Base-by-base conservation (phyloP, 1,284 basidiomycete genomes). In the Apiotrichum mycotoxinovorans region DNA sequence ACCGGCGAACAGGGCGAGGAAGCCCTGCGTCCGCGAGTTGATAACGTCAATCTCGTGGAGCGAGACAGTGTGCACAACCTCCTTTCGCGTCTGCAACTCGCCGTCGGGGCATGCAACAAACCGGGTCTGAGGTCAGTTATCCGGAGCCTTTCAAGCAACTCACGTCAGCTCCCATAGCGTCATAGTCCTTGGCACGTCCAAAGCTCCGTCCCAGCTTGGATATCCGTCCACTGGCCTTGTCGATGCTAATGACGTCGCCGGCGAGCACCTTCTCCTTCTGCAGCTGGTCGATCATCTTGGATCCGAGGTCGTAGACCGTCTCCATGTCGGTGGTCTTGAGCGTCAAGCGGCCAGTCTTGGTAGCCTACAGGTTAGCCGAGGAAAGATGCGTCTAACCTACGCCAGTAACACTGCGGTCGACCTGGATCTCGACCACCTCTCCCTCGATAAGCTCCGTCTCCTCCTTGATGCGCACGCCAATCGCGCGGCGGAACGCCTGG, bases 241-340 rank as follows among this genome's bases (percentile, higher is more conserved):
- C 95, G 67, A 98, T 97, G 46, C 89, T 85, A 63, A 98, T 87
- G 15, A 98, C 89, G 70, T 98, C 95, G 30, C 96, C 95, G 0
- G 95, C 95, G 3, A 93, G 83, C 17, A 98, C 89, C 73, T 98
- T 98, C 80, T 98, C 94, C 77, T 95, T 96, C 50, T 91, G 88
- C 41, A 98, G 78, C 10, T 93, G 87, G 70, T 98, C 95, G 60
- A 98, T 98, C 96, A 98, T 98, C 82, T 98, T 98, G 57, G 88
- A 93, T 11, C 96, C 96, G 20, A 98, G 83, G 78, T 98, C 96
- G 75, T 98, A 98, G 42, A 98, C 91, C 17, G 95, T 98, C 80
- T 98, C 95, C 95, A 98, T 98, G 76, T 98, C 95, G 5, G 94
- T 98, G 12, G 93, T 97, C 79, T 98, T 98, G 71, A 98, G 89